Conservation (phyloP, 805 yeast species). For the Scheffersomyces lignosus region DNA sequence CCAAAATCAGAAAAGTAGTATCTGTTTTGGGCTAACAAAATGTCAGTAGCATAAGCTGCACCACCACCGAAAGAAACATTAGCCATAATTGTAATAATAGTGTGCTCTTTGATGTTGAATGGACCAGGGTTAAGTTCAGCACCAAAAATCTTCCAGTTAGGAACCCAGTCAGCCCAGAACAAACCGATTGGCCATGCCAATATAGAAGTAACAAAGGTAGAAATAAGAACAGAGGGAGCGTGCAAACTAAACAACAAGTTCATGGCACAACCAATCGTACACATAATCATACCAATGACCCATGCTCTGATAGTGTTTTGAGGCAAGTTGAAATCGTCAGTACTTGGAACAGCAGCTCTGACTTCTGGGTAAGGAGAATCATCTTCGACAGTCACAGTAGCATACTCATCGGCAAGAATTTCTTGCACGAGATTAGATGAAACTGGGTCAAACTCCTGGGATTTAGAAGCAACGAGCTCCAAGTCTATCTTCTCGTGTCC, state of each 20-base stretch:
- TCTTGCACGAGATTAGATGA: conserved; percentile 24
- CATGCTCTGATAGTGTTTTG: conserved; percentile 58
- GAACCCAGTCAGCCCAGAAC: conserved; percentile 41
- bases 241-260: conserved; percentile 61
- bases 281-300: conserved; percentile 49
- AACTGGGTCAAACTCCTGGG: conserved; percentile 35
- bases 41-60: conserved; percentile 59
- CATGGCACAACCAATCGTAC: conserved; percentile 57
- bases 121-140: conserved; percentile 56
- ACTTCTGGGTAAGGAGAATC: conserved; percentile 67
- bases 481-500: conserved; percentile 1
- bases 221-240: conserved; percentile 52
- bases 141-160: conserved; percentile 36
- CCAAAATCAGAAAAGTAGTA: conserved; percentile 48
- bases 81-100: conserved; percentile 53
- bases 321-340: conserved; percentile 49
- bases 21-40: conserved; percentile 50
- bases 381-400: conserved; percentile 42
- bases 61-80: conserved; percentile 40
- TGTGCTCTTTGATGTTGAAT: conserved; percentile 65
- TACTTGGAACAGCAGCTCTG: conserved; percentile 57
- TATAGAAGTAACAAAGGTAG: conserved; percentile 56
- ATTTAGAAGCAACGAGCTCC: conserved; percentile 17
- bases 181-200: conserved; percentile 62
- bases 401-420: conserved; percentile 32